phyloP scores from a whole-genome alignment of 345 rosid genomes.

The Lumnitzera littorea region DNA sequence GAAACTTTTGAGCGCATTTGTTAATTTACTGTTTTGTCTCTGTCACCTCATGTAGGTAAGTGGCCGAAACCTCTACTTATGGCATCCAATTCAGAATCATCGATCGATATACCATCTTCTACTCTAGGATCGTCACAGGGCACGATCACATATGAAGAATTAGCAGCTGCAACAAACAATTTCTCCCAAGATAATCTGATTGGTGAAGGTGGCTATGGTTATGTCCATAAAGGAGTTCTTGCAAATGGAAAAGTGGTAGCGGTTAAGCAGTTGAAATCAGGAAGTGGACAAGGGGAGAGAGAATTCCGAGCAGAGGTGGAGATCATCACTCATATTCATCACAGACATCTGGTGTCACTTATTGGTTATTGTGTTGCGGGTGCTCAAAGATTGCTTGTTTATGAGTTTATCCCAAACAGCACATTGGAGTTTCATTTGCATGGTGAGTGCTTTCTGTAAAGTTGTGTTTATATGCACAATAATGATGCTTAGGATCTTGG shows the following conservation, averaged over 20 bases:
- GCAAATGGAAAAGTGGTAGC: slow-evolving; percentile 52
- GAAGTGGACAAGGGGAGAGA: slow-evolving; percentile 59
- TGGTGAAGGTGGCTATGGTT: slow-evolving; percentile 83
- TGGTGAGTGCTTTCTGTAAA: slow-evolving; percentile 31
- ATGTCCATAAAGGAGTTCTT: slow-evolving; percentile 63
- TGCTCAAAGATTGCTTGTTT: slow-evolving; percentile 57
- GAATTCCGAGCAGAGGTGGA: slow-evolving; percentile 70
- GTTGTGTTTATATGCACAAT: background rate
- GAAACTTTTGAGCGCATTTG: background rate
- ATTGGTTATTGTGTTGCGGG: slow-evolving; percentile 61
- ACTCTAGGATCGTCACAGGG: slow-evolving; percentile 37
- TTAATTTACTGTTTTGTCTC: slow-evolving; percentile 15
- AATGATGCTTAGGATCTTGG: background rate
- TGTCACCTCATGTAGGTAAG: slow-evolving; percentile 26
- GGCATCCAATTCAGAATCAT: slow-evolving; percentile 3
- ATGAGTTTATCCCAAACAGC: slow-evolving; percentile 67
- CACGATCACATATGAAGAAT: slow-evolving; percentile 41
- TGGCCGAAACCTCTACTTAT: slow-evolving; percentile 25
- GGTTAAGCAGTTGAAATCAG: slow-evolving; percentile 60
- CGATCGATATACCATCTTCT: slow-evolving; percentile 7
- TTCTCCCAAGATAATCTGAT: slow-evolving; percentile 46
- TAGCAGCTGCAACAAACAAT: slow-evolving; percentile 42
- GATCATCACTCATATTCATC: slow-evolving; percentile 55
- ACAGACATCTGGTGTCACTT: slow-evolving; percentile 61
- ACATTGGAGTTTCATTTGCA: slow-evolving; percentile 62